Conservation (phyloP, 208 protist genomes). For the Porcisia hertigi region DNA sequence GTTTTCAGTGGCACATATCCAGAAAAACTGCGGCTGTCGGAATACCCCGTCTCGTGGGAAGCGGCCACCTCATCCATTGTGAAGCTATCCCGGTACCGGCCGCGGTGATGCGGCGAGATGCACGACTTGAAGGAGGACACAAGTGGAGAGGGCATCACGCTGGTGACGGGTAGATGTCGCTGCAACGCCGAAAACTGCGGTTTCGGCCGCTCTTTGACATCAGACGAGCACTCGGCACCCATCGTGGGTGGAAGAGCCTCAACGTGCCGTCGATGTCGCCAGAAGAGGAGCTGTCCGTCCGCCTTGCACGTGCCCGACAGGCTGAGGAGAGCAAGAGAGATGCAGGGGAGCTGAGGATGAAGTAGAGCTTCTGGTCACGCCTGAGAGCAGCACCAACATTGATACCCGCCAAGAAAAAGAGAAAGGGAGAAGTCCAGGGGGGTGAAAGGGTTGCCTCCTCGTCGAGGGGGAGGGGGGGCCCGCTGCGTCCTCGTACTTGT, state of each 20-base stretch:
- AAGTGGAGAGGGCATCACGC: constrained; percentile 32
- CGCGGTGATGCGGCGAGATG: constrained; percentile 7
- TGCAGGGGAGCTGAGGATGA: not conserved
- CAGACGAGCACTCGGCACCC: constrained; percentile 36
- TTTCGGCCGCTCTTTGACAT: constrained; percentile 19
- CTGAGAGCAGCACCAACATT: not conserved
- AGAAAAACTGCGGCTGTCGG: constrained; percentile 23
- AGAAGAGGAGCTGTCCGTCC: not conserved
- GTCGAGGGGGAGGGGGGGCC: not conserved
- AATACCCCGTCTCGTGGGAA: constrained; percentile 20
- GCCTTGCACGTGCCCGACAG: not conserved
- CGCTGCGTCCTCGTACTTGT: not conserved
- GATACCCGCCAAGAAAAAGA: not conserved
- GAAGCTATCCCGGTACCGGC: constrained; percentile 13
- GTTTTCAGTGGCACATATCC: constrained; percentile 35
- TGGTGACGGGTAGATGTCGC: constrained; percentile 11
- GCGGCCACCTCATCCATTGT: constrained; percentile 1
- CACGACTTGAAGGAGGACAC: constrained; percentile 38
- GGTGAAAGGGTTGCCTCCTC: not conserved
- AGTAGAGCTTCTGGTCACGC: not conserved
- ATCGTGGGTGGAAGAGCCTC: constrained; percentile 1
- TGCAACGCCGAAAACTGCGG: not conserved
- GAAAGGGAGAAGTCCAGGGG: not conserved
- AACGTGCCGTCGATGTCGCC: not conserved
- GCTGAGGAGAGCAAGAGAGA: not conserved